A percentile compares a stretch with the other conserved stretches of the same genome.
phyloP scores from a whole-genome alignment of 2,329 filamentous ascomycete species.

The Lachnum nothofagi region DNA sequence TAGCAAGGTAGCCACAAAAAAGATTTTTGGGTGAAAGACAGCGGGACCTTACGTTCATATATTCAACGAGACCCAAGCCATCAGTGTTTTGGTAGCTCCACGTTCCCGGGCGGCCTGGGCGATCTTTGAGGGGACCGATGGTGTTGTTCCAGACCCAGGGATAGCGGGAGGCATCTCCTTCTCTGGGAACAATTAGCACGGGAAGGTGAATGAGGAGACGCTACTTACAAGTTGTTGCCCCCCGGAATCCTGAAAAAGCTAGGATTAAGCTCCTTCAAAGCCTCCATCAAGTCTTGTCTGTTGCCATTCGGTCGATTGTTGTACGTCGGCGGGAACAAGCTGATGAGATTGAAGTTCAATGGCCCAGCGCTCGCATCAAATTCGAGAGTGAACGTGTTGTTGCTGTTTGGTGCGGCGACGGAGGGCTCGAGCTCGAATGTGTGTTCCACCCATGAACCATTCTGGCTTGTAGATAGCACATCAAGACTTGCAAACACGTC shows the following conservation, averaged over 20 bases:
- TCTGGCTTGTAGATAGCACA: conserved; percentile 13
- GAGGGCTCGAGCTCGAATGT: conserved; percentile 18
- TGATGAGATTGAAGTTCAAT: conserved; percentile 54
- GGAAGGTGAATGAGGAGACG: background rate
- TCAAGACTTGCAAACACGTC: conserved; percentile 20
- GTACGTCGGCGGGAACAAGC: conserved; percentile 56
- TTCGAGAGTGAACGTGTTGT: conserved; percentile 52
- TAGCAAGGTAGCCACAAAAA: background rate
- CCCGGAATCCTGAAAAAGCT: conserved; percentile 62
- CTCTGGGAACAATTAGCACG: conserved; percentile 29
- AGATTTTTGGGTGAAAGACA: background rate
- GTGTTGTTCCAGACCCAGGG: conserved; percentile 38
- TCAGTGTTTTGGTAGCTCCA: conserved; percentile 43
- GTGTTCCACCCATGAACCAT: conserved; percentile 23
- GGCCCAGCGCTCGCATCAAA: conserved; percentile 43
- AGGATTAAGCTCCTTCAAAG: conserved; percentile 47
- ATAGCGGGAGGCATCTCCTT: conserved; percentile 24
- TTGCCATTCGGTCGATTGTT: conserved; percentile 53
- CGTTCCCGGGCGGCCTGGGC: conserved; percentile 35
- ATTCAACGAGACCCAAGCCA: conserved; percentile 48
- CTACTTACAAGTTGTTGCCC: conserved; percentile 52
- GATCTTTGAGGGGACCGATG: conserved; percentile 36
- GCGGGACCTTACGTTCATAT: conserved; percentile 33
- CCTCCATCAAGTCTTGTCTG: conserved; percentile 49
- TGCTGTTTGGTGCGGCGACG: conserved; percentile 30